These are phyloP conservation scores for Pyrrhoderma lamaoense DNA, from an alignment of 1,284 basidiomycete genomes.

Conservation along the genomic window DNA sequence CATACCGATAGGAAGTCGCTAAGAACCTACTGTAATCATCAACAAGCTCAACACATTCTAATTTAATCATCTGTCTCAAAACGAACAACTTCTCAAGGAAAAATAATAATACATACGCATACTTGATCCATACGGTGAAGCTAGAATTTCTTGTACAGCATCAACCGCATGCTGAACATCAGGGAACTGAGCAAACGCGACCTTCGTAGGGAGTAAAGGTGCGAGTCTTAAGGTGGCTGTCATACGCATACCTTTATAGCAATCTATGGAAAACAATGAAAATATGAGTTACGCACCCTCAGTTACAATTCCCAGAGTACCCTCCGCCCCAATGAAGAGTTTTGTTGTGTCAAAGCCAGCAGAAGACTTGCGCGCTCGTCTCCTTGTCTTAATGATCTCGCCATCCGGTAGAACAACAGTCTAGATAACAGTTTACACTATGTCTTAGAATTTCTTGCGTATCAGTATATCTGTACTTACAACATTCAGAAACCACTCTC, in stretches of 20 bases:
- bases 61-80: not conserved
- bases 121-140: slow-evolving; percentile 27
- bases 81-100: not conserved
- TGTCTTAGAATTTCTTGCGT: not conserved
- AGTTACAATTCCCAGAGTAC: slow-evolving; percentile 51
- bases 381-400: slow-evolving; percentile 55
- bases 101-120: slow-evolving; percentile 7
- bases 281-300: slow-evolving; percentile 30
- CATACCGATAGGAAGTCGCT: slow-evolving; percentile 33
- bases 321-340: slow-evolving; percentile 54
- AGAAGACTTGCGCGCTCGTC: slow-evolving; percentile 44
- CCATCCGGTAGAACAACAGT: slow-evolving; percentile 49
- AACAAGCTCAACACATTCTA: slow-evolving; percentile 39
- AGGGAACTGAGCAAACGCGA: slow-evolving; percentile 22
- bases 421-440: slow-evolving; percentile 20
- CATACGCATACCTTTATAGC: not conserved
- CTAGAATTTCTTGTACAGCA: slow-evolving; percentile 38
- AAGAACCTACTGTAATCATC: slow-evolving; percentile 28
- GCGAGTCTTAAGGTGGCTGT: slow-evolving; percentile 43
- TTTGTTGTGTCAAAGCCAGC: slow-evolving; percentile 53
- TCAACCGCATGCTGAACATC: slow-evolving; percentile 27
- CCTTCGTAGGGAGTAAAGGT: slow-evolving; percentile 37
- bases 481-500: slow-evolving; percentile 40
- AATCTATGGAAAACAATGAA: too few species aligned
- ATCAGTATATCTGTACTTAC: slow-evolving; percentile 23